Base-by-base conservation (phyloP, 805 yeast genomes). In the Torulaspora maleeae region DNA sequence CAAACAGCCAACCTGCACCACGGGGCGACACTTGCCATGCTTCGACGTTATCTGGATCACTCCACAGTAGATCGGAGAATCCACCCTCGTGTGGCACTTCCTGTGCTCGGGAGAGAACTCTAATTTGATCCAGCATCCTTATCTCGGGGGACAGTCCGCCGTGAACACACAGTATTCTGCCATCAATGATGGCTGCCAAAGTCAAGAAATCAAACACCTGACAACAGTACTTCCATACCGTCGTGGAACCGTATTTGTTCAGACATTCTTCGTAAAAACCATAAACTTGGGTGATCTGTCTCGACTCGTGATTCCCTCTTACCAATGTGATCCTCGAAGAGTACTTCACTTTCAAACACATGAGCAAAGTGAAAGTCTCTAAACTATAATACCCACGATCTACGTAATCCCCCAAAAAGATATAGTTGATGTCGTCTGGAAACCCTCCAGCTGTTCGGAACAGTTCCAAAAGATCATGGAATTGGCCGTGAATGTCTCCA, bases 41-140 rank as follows among this genome's bases (percentile, higher is more conserved):
- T 57, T 88, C 96, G 36, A 90, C 96, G 59, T 90, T 90, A 64
- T 91, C 98, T 1, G 99, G 99, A 62, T 91, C 99, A 16, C 95
- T 83, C 99, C 99, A 91, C 32, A 91, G 90, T 58, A 91, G 77
- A 67, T 91, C 99, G 63, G 97, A 93, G 66, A 91, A 91, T 2
- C 97, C 98, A 56, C 99, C 99, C 70, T 91, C 99, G 65, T 93
- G 98, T 2, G 99, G 99, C 38, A 91, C 96, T 68, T 91, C 98
- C 68, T 91, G 98, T 3, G 98, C 98, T 60, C 99, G 77, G 43
- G 93, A 84, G 47, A 91, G 73, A 15, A 91, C 98, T 58, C 98
- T 75, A 54, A 91, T 89, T 68, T 91, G 99, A 66, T 91, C 99
- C 54, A 91, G 75, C 95, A 93, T 90, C 64, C 98, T 79, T 52